These are phyloP conservation scores for Sporothrix phasma DNA, from an alignment of 2,329 filamentous ascomycete species.

Conservation along the genomic window DNA sequence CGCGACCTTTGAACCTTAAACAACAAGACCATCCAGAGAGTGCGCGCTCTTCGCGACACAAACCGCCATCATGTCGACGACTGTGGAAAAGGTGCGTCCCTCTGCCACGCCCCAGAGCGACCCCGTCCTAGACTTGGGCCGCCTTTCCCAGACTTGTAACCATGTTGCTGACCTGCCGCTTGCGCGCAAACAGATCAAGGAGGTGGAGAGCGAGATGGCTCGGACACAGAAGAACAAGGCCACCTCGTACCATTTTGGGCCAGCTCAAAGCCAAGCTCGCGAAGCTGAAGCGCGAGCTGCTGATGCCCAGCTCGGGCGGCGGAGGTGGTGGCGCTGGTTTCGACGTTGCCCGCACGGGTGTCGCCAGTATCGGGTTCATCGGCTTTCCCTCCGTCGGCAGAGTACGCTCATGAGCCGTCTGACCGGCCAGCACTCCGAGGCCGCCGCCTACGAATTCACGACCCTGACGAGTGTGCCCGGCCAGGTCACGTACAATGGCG, in stretches of 20 bases:
- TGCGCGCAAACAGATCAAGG: conserved; percentile 63
- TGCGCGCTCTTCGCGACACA: conserved; percentile 1
- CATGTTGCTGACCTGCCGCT: conserved; percentile 10
- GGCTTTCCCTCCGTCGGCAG: conserved; percentile 95
- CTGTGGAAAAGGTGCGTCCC: conserved; percentile 73
- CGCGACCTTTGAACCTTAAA: background rate
- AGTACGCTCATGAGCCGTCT: conserved; percentile 92
- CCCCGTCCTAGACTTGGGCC: background rate
- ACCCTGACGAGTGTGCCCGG: conserved; percentile 95
- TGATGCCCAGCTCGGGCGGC: conserved; percentile 70
- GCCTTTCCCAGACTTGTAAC: background rate
- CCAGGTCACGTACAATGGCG: conserved; percentile 92
- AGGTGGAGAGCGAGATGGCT: conserved; percentile 96
- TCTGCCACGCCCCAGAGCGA: too few relatives aligned
- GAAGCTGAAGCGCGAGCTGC: conserved; percentile 90
- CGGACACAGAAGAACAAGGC: conserved; percentile 96
- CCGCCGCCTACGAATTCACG: conserved; percentile 95
- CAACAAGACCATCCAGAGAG: background rate
- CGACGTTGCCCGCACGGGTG: conserved; percentile 94
- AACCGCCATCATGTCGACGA: conserved; percentile 73
- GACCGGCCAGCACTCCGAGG: conserved; percentile 95
- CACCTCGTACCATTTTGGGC: conserved; percentile 83
- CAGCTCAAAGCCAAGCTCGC: conserved; percentile 97
- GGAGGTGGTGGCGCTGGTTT: conserved; percentile 85
- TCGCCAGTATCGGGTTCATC: conserved; percentile 94